Evolutionary conservation across 75 land plant species (phyloP), one percentile per base, ranked within the genome.

Genomic region (Selaginella tamariscina): DNA sequence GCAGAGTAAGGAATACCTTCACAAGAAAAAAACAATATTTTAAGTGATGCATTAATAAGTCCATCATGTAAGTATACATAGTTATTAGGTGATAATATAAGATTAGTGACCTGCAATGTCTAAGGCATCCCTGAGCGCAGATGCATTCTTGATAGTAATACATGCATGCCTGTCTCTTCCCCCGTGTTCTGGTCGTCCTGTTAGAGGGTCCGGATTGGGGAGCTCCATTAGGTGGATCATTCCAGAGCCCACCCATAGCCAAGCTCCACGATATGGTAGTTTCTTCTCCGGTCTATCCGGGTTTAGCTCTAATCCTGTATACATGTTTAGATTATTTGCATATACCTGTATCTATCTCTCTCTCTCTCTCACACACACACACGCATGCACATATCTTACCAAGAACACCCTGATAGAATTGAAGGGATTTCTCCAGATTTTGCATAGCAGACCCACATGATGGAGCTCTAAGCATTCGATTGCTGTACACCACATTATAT

Each of bases 211-310:
- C 18, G 98, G 98, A 77, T 93, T 93, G 20, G 96, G 98, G 69
- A 93, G 86, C 82, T 93, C 98, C 96, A 93, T 93, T 66, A 93
- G 72, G 68, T 93, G 98, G 71, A 93, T 89, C 96, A 89, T 89
- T 66, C 84, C 86, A 54, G 84, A 69, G n/a, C 98, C 98, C 71
- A 93, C 88, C 83, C 90, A 90, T 63, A 93, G 64, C 98, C 96
- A 93, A 60, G 88, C 88, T 49, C 98, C 98, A 63, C 86, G 75
- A 30, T 93, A 93, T 0, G 91, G 98, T 27, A 93, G 85, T 72
- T 87, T 85, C 56, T 88, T 79, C 69, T 88, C 54, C 27, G 98
- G 98, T 66, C 96, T 85, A 54, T 80, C 85, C 67, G 81, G 81
- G 69, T 87, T 86, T 32, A 84, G 74, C 65, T 79, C 68, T 65